These are phyloP conservation scores for Funneliformis caledonium DNA, from an alignment of 371 early-diverging fungal species.

Conservation along the genomic window DNA sequence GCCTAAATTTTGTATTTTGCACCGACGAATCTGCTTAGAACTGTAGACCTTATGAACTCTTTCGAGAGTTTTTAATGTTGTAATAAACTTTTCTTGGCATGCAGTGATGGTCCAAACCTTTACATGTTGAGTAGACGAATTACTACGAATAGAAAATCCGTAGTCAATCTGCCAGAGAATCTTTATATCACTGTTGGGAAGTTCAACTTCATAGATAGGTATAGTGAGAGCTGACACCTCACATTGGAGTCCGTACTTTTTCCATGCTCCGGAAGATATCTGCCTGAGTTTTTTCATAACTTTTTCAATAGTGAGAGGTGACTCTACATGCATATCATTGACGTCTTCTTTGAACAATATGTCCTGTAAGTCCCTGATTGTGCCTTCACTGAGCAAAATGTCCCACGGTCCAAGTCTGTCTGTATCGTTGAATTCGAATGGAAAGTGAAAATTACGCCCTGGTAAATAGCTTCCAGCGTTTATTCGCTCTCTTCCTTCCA, in stretches of 20 bases:
- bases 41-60: slow-evolving; percentile 9
- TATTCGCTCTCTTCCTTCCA: no score
- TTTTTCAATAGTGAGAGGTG: not conserved
- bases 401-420: slow-evolving; percentile 34
- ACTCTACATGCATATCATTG: slow-evolving; percentile 11
- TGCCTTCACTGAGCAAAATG: slow-evolving; percentile 8
- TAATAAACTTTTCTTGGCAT: not conserved
- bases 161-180: slow-evolving; percentile 35
- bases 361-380: slow-evolving; percentile 12
- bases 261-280: slow-evolving; percentile 21
- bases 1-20: not conserved
- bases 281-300: slow-evolving; percentile 23
- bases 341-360: not conserved
- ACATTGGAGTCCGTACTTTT: not conserved
- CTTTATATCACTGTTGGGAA: not conserved
- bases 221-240: not conserved
- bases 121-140: not conserved
- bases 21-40: not conserved
- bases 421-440: slow-evolving; percentile 35
- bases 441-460: slow-evolving; percentile 4
- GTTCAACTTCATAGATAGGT: not conserved
- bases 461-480: not conserved
- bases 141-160: slow-evolving; percentile 21
- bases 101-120: slow-evolving; percentile 33
- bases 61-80: not conserved